These are phyloP conservation scores for Chaetomium globosum DNA, from an alignment of 2,329 filamentous ascomycete genomes.

Conservation along the genomic window DNA sequence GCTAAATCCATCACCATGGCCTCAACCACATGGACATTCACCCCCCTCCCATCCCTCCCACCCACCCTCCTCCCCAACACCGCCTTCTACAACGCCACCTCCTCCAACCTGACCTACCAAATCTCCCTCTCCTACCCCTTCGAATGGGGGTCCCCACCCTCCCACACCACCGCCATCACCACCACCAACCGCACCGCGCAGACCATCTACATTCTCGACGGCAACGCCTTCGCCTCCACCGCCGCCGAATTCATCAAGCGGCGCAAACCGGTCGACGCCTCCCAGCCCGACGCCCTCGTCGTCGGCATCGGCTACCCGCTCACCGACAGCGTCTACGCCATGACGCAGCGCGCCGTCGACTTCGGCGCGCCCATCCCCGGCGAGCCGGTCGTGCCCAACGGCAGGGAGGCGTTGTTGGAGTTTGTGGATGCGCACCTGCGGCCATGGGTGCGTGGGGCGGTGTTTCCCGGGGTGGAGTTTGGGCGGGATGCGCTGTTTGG, in stretches of 20 bases:
- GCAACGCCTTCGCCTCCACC: slow-evolving; percentile 37
- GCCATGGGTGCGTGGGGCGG: slow-evolving; percentile 31
- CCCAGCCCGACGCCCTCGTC: slow-evolving; percentile 37
- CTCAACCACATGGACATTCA: slow-evolving; percentile 22
- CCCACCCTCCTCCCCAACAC: slow-evolving; percentile 28
- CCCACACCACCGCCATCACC: neutral
- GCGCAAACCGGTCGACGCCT: slow-evolving; percentile 34
- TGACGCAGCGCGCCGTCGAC: slow-evolving; percentile 35
- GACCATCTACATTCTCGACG: slow-evolving; percentile 37
- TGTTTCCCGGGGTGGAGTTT: slow-evolving; percentile 35
- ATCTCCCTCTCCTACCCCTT: slow-evolving; percentile 32
- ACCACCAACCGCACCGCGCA: neutral
- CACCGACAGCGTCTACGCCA: slow-evolving; percentile 34
- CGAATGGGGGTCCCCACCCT: slow-evolving; percentile 28
- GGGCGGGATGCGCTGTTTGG: slow-evolving; percentile 35
- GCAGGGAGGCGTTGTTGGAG: slow-evolving; percentile 35
- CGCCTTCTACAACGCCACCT: slow-evolving; percentile 28
- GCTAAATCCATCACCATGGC: neutral
- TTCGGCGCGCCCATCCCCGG: slow-evolving; percentile 33
- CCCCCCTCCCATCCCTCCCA: slow-evolving; percentile 26
- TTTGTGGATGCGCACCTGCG: slow-evolving; percentile 35
- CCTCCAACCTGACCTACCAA: slow-evolving; percentile 30
- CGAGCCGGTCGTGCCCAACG: slow-evolving; percentile 22
- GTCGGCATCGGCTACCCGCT: slow-evolving; percentile 39
- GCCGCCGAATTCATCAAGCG: slow-evolving; percentile 38